Percentiles rank a stretch among this genome's conserved stretches.
Conservation (phyloP, 306 rosid genomes). For the Macrotyloma uniflorum region DNA sequence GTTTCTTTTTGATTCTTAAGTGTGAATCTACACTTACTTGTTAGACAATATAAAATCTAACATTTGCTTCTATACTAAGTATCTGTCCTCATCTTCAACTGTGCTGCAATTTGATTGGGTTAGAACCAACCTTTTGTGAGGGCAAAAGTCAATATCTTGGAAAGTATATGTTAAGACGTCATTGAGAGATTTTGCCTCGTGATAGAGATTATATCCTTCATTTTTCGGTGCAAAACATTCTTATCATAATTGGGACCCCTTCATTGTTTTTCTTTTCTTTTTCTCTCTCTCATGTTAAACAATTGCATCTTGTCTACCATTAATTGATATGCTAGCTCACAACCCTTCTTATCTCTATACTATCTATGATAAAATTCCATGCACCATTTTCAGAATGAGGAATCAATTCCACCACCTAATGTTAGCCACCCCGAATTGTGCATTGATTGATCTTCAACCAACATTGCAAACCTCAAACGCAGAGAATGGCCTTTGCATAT, state of each 20-base stretch:
- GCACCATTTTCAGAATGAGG: not conserved
- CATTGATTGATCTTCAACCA: not conserved
- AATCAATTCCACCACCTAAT: slow-evolving; percentile 22
- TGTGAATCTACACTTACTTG: not conserved
- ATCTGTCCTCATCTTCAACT: not conserved
- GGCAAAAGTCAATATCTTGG: not conserved
- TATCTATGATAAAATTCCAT: not conserved
- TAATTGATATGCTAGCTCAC: not conserved
- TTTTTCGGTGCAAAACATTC: slow-evolving; percentile 1
- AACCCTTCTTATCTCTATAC: not conserved
- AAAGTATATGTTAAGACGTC: not conserved
- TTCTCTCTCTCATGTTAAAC: not conserved
- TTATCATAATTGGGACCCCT: not conserved
- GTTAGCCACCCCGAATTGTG: not conserved
- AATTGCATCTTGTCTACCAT: not conserved
- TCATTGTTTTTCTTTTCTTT: no score
- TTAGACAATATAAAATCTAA: not conserved
- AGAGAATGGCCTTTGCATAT: slow-evolving; percentile 11
- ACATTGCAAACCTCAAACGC: not conserved
- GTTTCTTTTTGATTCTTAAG: no score
- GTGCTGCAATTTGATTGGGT: not conserved
- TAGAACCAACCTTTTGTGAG: not conserved
- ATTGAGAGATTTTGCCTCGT: not conserved
- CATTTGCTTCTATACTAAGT: not conserved
- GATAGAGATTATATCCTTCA: not conserved